Percentiles rank a stretch among this genome's conserved stretches.
These are phyloP conservation scores for Nitzschia palea DNA, from an alignment of 108 stramenopile species.

Conservation along the genomic window DNA sequence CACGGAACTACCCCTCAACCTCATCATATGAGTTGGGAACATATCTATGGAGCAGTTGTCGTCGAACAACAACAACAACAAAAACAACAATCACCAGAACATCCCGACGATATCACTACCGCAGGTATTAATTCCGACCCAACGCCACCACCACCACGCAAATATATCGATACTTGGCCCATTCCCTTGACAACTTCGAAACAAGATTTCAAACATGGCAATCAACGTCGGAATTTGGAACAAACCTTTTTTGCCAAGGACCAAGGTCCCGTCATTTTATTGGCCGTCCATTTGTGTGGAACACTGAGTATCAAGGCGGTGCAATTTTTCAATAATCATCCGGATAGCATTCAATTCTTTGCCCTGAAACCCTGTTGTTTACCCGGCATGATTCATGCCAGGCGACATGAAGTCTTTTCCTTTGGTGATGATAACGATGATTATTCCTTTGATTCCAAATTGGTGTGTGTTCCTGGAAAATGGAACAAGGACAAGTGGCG, in stretches of 20 bases:
- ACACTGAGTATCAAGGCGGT: conserved; percentile 58
- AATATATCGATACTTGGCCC: conserved; percentile 62
- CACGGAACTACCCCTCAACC: conserved; percentile 24
- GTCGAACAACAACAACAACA: not conserved
- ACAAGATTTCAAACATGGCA: conserved; percentile 49
- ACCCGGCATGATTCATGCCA: conserved; percentile 59
- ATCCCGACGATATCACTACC: not conserved
- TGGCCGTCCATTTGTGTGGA: conserved; percentile 69
- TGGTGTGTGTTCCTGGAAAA: conserved; percentile 51
- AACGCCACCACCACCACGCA: not conserved
- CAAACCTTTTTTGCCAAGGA: conserved; percentile 16
- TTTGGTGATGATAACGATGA: conserved; percentile 7
- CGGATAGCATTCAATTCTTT: conserved; percentile 31
- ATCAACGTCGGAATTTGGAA: conserved; percentile 30
- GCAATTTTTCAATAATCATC: conserved; percentile 59
- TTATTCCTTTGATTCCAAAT: conserved; percentile 53
- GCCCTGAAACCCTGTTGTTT: conserved; percentile 72
- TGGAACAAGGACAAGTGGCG: conserved; percentile 54
- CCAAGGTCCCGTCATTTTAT: conserved; percentile 42
- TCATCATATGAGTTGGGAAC: conserved; percentile 64
- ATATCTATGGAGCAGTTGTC: conserved; percentile 42
- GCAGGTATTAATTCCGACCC: not conserved
- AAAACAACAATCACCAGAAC: not conserved
- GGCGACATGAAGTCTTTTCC: conserved; percentile 49
- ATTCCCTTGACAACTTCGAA: conserved; percentile 56